Base-by-base conservation (phyloP, 805 yeast genomes). In the Blastobotrys peoriensis region DNA sequence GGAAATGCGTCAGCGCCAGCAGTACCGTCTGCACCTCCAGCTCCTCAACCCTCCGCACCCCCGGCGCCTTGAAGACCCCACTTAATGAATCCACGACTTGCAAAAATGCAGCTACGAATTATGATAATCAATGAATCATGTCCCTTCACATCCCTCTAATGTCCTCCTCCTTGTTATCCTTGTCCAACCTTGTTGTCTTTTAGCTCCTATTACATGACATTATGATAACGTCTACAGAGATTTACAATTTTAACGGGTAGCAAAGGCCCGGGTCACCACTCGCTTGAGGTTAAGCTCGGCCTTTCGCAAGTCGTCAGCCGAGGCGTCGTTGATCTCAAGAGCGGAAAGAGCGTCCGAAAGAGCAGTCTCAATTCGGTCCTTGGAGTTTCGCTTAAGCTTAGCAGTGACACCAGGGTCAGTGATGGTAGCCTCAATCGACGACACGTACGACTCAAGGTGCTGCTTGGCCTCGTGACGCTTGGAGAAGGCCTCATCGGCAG, bases 381-480 rank as follows among this genome's bases (percentile, higher is more conserved):
- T 87, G 61, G 96, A 84, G 69, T 88, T 86, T 75, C 87, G 83
- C 95, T 93, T 91, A 73, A 91, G 78, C 82, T 93, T 93, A 64
- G 96, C 86, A 65, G 96, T 85, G 68, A 88, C 82, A 73, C 87
- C 89, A 73, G 97, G 98, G 83, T 93, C 98, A 64, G 96, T 86
- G 73, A 91, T 83, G 62, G 96, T 85, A 60, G 93, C 76, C 79
- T 93, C 97, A 63, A 89, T 86, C 59, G 94, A 81, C 63, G 95
- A 79, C 69, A 93, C 95, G 84, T 91, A 91, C 64, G 97, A 87
- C 81, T 91, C 98, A 70, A 91, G 84, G 79, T 88, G 89, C 79
- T 91, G 97, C 79, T 89, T 91, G 69, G 95, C 93, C 81, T 93
- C 98, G 78, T 91, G 97, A 71, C 84, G 84, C 89, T 89, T 91